These are phyloP conservation scores for Grosmannia serpens DNA, from an alignment of 2,329 filamentous ascomycete genomes.

Conservation along the genomic window DNA sequence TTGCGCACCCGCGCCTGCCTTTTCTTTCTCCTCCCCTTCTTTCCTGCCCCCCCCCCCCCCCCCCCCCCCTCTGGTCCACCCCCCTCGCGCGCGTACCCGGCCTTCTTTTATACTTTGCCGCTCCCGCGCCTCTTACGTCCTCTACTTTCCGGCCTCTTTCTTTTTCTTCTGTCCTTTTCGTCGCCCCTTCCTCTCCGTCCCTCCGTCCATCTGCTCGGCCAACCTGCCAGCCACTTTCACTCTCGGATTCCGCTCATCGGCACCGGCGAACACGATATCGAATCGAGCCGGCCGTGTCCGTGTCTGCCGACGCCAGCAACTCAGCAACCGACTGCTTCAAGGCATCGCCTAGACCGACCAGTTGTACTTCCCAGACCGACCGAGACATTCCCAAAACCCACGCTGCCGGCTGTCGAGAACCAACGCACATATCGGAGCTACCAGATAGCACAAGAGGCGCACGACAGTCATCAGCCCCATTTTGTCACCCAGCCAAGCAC, in stretches of 20 bases:
- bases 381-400: constrained; percentile 1
- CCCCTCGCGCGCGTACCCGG: neutral
- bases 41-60: neutral
- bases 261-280: neutral
- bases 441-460: neutral
- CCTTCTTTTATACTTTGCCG: constrained; percentile 16
- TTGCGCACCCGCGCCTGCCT: neutral
- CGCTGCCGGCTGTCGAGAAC: neutral
- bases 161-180: constrained; percentile 4
- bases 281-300: neutral
- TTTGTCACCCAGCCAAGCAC: neutral
- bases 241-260: neutral
- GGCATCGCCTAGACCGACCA: no score
- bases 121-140: constrained; percentile 19
- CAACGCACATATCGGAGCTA: neutral
- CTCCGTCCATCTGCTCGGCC: neutral
- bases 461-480: neutral
- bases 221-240: neutral
- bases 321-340: no score
- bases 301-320: neutral
- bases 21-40: neutral
- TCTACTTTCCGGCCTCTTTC: constrained; percentile 16
- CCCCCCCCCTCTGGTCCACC: neutral
- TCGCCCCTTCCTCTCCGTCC: neutral
- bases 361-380: neutral